phyloP scores from a whole-genome alignment of 768 basidiomycete genomes.

The Neoboletus subvelutipes region DNA sequence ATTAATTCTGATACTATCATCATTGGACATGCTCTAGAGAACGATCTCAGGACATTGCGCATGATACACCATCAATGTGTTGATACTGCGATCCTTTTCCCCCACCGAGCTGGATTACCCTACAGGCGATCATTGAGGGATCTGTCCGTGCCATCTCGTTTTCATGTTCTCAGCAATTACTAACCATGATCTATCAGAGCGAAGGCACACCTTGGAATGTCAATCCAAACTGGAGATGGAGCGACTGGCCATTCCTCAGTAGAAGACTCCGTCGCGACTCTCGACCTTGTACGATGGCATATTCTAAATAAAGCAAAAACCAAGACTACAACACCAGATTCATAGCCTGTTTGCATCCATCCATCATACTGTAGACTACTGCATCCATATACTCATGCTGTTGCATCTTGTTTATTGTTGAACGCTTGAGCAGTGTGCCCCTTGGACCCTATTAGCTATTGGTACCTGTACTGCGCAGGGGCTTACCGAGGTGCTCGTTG shows the following conservation, averaged over 20 bases:
- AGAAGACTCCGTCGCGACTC: constrained; percentile 85
- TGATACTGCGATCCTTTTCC: constrained; percentile 87
- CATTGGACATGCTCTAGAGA: constrained; percentile 90
- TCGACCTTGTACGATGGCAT: constrained; percentile 86
- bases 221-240: constrained; percentile 79
- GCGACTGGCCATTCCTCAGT: constrained; percentile 83
- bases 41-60: constrained; percentile 88
- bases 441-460: background rate
- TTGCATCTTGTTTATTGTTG: background rate
- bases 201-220: constrained; percentile 74
- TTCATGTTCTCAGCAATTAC: background rate
- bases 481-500: background rate
- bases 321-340: constrained; percentile 15
- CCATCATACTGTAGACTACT: background rate
- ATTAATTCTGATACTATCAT: constrained; percentile 82
- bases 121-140: constrained; percentile 80
- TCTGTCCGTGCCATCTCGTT: constrained; percentile 49
- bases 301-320: constrained; percentile 58
- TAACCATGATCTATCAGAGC: constrained; percentile 46
- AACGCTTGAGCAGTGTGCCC: background rate
- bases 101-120: constrained; percentile 74
- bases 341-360: constrained; percentile 9
- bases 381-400: background rate
- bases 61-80: constrained; percentile 83
- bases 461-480: background rate